These are phyloP conservation scores for Aspergillus oerlinghausenensis DNA, from an alignment of 2,329 filamentous ascomycete genomes.

Conservation along the genomic window DNA sequence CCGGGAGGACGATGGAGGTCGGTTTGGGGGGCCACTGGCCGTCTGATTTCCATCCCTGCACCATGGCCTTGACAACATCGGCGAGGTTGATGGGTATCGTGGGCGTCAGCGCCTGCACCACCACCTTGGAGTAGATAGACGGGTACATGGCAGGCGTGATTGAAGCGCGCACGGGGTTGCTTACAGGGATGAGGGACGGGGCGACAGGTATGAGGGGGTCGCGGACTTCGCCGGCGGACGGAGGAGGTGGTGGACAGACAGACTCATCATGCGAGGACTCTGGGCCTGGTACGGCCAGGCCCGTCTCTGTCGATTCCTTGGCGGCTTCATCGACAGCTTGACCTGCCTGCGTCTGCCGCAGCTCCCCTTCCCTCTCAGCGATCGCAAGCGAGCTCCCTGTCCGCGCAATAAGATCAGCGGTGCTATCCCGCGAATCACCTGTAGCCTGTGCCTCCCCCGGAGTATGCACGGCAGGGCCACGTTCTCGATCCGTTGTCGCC, in stretches of 20 bases:
- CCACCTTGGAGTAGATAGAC: constrained; percentile 84
- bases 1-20: constrained; percentile 26
- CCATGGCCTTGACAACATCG: constrained; percentile 75
- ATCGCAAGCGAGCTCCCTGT: constrained; percentile 21
- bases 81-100: constrained; percentile 82
- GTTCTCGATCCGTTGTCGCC: constrained; percentile 12
- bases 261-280: constrained; percentile 29
- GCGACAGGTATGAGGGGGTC: constrained; percentile 68
- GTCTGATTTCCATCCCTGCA: constrained; percentile 87
- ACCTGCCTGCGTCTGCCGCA: constrained; percentile 13
- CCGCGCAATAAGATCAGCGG: constrained; percentile 14
- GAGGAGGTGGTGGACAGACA: constrained; percentile 15
- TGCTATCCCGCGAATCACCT: constrained; percentile 1
- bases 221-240: constrained; percentile 30
- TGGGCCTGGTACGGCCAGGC: constrained; percentile 25
- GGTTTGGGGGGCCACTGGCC: constrained; percentile 83
- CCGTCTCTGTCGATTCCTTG: constrained; percentile 23
- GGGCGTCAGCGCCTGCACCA: constrained; percentile 73
- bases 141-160: constrained; percentile 71
- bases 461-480: constrained; percentile 3
- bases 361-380: constrained; percentile 12
- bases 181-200: constrained; percentile 65
- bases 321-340: constrained; percentile 16
- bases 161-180: constrained; percentile 70
- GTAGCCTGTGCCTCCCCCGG: background rate